Evolutionary conservation across 306 rosid genomes (phyloP), one percentile per base, ranked within the genome.

Genomic region (Sechiopsis laciniata): DNA sequence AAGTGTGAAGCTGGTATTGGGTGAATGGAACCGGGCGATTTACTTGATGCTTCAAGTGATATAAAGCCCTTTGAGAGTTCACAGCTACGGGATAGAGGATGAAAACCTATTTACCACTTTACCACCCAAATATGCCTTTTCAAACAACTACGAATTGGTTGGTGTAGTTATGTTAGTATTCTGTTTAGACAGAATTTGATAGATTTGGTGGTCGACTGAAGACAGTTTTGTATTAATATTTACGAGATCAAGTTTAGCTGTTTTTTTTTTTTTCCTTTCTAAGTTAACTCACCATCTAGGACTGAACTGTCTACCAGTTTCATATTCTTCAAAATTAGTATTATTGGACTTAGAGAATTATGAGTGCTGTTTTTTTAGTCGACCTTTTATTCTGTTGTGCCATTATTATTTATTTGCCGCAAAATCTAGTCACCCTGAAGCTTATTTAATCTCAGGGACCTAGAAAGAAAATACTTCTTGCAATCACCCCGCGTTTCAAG

Each of bases 381-480:
- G 12, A 46, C 29, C 2, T 20, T 67, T 46, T 7, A 20, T 46
- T 5, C 48, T 67, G 17, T 67, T n/a, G 52, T n/a, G 9, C 48
- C 72, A 57, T 57, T 66, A 20, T 37, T 42, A 42, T 42, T 54
- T 71, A 46, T 29, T 71, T 26, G 62, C 35, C 7, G 6, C 56
- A 42, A 22, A 35, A 71, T 52, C 53, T 54, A 53, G 54, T 53
- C 57, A 80, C 86, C 14, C 82, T 51, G 81, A 11, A 66, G 71
- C 50, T 19, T 79, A 72, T 48, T 82, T 63, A 6, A 76, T 83
- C 86, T 78, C 91, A 94, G 98, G 97, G 97, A 42, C 96, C 99
- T 32, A 88, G 99, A 78, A 94, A 94, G 85, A 94, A 94, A 84
- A 83, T 91, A 74, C 79, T 94, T 77, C 96, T 87, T 68, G 88